Base-by-base conservation (phyloP, 371 early-diverging fungal genomes). In the Cladochytrium tenue region DNA sequence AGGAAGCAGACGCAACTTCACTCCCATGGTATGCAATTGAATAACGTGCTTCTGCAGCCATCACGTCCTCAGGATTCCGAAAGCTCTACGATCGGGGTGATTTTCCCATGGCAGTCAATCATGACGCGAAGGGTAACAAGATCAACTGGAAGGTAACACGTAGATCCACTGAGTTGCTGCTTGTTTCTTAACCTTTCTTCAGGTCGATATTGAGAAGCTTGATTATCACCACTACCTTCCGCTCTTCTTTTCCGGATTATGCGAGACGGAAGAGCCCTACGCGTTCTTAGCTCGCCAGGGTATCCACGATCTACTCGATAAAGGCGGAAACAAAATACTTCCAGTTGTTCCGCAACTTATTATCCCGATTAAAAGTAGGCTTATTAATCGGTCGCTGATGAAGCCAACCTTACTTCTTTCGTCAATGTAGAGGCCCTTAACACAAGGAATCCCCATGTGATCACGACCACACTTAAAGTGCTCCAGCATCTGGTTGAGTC, bases 171-270 rank as follows among this genome's bases (percentile, higher is more conserved):
- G 50, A 50, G n/a, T n/a, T n/a, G n/a, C n/a, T n/a, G n/a, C n/a
- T 30, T 58, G 15, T 32, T 61, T 36, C 30, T 31, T 13, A 51
- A 26, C 52, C 31, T n/a, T 13, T 36, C 26, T 13, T 5, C 58
- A 82, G 79, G 85, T 85, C 36, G 85, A 85, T 63, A 83, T 85
- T 61, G 85, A 83, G 59, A 85, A 85, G 64, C 79, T 85, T 51
- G 85, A 85, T 66, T 85, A 82, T 69, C 85, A 85, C 64, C 85
- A 85, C 68, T 85, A 85, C 71, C 78, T 85, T 13, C 85, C 85
- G 5, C 77, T 85, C 30, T 85, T 85, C 65, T 85, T 85, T 63
- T 81, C 81, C 17, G 85, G 85, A 25, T 68, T 85, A 34, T 85
- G 84, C 64, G 85, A 85, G 56, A 85, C 85, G 1, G 84, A 85